A percentile compares a stretch with the other conserved stretches of the same genome.
phyloP scores from a whole-genome alignment of 148 eudicot genomes.

The Diospyros kaki region DNA sequence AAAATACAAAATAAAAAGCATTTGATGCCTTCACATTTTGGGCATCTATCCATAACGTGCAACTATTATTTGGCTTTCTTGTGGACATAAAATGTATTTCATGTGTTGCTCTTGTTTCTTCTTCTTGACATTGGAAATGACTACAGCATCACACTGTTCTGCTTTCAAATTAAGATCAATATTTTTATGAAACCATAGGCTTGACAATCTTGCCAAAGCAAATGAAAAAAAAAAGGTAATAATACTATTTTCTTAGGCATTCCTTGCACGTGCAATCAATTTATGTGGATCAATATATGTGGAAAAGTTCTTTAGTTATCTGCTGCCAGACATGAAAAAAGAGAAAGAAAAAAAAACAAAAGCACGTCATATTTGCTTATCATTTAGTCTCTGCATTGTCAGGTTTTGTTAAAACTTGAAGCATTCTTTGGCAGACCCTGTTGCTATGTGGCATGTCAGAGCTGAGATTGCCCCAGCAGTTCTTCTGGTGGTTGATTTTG shows the following conservation, averaged over 20 bases:
- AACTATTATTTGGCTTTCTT: background rate
- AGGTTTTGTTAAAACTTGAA: conserved; percentile 93
- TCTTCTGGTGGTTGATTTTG: conserved; percentile 96
- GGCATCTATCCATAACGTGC: too few relatives aligned
- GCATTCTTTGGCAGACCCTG: conserved; percentile 99
- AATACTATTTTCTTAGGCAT: background rate
- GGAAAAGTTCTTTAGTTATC: background rate
- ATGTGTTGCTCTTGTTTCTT: background rate
- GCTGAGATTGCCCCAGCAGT: conserved; percentile 83
- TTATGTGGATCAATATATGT: background rate
- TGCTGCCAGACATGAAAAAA: conserved; percentile 3
- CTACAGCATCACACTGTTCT: background rate
- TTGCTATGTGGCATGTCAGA: conserved; percentile 95
- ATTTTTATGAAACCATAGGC: background rate
- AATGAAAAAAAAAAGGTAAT: background rate
- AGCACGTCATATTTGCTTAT: conserved; percentile 53
- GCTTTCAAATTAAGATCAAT: background rate
- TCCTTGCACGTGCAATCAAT: background rate
- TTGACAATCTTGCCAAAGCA: background rate
- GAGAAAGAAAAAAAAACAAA: background rate
- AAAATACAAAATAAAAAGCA: too few relatives aligned
- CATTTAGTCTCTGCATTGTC: conserved; percentile 74
- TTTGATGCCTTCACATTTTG: background rate
- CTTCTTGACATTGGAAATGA: background rate
- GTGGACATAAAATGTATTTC: background rate